Percentiles rank a stretch among this genome's conserved stretches.
These are phyloP conservation scores for Helianthus annuus DNA, from an alignment of 129 eudicot genomes.

Conservation along the genomic window HanXRQr2.0-SUNRISE NC_035443.2:64235065-64235564, in stretches of 20 bases:
- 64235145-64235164: conserved; percentile 50
- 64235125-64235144: conserved; percentile 67
- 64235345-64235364: conserved; percentile 59
- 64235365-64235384: conserved; percentile 51
- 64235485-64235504: conserved; percentile 60
- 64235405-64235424: conserved; percentile 57
- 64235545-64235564: conserved; percentile 54
- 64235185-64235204: conserved; percentile 73
- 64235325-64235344: conserved; percentile 43
- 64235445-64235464: conserved; percentile 50
- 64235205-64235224: conserved; percentile 53
- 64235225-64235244: conserved; percentile 53
- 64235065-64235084: conserved; percentile 62
- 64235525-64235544: conserved; percentile 48
- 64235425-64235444: conserved; percentile 45
- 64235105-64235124: conserved; percentile 67
- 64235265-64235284: conserved; percentile 57
- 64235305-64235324: conserved; percentile 57
- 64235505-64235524: conserved; percentile 46
- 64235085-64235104: conserved; percentile 77
- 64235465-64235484: conserved; percentile 83
- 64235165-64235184: conserved; percentile 87
- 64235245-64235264: conserved; percentile 43
- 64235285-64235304: conserved; percentile 72
- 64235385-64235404: conserved; percentile 61